Evolutionary conservation across 2,329 filamentous ascomycete genomes (phyloP).

Genomic region (Pestalotiopsis sp.): DNA sequence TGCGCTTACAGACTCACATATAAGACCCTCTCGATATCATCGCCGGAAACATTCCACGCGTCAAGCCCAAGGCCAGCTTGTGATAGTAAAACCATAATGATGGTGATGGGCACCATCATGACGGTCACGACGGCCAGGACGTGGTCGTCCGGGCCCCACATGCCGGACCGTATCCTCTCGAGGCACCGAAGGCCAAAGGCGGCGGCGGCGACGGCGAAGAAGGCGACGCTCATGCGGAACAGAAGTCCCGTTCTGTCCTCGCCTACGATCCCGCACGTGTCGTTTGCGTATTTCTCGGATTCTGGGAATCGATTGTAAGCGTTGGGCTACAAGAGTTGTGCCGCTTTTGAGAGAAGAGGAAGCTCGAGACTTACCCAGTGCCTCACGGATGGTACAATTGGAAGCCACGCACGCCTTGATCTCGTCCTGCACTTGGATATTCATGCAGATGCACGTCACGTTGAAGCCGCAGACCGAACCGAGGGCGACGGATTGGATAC

Average conservation of each 20-base stretch:
- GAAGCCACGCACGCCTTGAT: not conserved
- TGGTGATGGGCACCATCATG: not conserved
- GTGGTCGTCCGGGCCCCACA: conserved; percentile 1
- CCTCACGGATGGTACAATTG: conserved; percentile 5
- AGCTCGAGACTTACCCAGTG: not conserved
- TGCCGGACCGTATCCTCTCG: not conserved
- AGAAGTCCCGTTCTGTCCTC: conserved; percentile 1
- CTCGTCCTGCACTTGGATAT: not conserved
- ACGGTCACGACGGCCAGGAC: not conserved
- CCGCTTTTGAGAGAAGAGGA: not conserved
- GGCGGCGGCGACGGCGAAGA: not conserved
- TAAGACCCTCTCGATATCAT: not conserved
- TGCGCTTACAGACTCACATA: not conserved
- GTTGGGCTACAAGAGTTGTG: no score
- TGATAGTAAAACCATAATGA: not conserved
- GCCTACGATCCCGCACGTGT: not conserved
- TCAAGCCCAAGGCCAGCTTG: not conserved
- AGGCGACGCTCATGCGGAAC: not conserved
- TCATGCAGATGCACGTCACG: conserved; percentile 2
- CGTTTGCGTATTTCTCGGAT: conserved; percentile 6
- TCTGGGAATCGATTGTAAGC: not conserved
- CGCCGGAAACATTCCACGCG: not conserved
- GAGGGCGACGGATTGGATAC: not conserved
- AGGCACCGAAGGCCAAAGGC: conserved; percentile 1
- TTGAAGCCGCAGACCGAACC: not conserved